Conservation (phyloP, 768 basidiomycete genomes). For the Mycena capillaripes region DNA sequence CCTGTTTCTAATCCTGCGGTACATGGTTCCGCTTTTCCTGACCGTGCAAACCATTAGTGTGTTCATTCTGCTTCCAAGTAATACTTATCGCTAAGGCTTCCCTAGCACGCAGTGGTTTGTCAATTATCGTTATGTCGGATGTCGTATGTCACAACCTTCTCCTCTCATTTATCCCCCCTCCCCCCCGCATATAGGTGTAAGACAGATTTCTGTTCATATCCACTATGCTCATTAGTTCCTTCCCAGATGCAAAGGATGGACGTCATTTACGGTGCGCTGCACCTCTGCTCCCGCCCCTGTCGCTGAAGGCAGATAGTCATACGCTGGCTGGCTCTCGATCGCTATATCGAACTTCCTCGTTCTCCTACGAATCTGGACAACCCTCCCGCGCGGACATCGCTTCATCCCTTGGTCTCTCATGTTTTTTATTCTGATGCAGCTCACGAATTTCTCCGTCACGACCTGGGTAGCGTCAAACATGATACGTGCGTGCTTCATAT, state of each 20-base stretch:
- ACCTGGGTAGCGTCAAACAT: conserved; percentile 40
- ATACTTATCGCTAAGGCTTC: neutral
- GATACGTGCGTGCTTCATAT: conserved; percentile 35
- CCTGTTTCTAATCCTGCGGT: conserved; percentile 52
- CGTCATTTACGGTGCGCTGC: neutral
- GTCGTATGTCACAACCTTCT: neutral
- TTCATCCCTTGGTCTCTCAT: conserved; percentile 39
- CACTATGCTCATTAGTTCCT: neutral
- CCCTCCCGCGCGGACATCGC: conserved; percentile 42
- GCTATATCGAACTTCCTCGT: conserved; percentile 39
- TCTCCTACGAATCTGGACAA: conserved; percentile 49
- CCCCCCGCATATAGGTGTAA: neutral
- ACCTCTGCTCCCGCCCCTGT: neutral
- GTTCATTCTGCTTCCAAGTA: neutral
- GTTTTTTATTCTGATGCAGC: conserved; percentile 42
- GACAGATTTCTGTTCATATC: neutral
- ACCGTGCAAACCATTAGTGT: neutral
- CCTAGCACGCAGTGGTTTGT: conserved; percentile 9
- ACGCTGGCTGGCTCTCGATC: conserved; percentile 23
- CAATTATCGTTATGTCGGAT: neutral
- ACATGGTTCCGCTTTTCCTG: conserved; percentile 27
- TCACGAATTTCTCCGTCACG: conserved; percentile 30
- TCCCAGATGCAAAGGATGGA: conserved; percentile 4
- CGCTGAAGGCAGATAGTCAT: neutral
- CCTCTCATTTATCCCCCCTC: neutral